Conservation (phyloP, 2,329 filamentous ascomycete genomes). For the Aspergillus clavatus region DNA sequence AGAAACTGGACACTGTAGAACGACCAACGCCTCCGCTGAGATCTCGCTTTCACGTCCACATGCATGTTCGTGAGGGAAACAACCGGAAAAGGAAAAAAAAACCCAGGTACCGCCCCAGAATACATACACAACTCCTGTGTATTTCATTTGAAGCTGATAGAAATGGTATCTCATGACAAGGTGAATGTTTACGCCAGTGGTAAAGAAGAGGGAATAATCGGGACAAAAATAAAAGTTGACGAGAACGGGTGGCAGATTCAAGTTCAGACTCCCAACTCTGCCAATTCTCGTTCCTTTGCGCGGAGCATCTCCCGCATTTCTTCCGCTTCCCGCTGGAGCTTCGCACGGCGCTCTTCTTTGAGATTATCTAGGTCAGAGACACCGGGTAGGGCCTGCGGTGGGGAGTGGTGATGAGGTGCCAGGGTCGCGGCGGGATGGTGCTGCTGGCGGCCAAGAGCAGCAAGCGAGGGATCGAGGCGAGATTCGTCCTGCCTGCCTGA, state of each 20-base stretch:
- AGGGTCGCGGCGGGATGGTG: constrained; percentile 23
- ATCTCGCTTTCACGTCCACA: not conserved
- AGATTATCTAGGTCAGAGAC: constrained; percentile 47
- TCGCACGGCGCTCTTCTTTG: constrained; percentile 59
- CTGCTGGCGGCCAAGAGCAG: constrained; percentile 27
- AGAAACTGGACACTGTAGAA: not conserved
- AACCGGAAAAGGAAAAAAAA: constrained; percentile 10
- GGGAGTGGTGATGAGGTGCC: constrained; percentile 17
- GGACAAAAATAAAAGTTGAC: not conserved
- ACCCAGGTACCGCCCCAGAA: constrained; percentile 7
- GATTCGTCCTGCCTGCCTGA: constrained; percentile 31
- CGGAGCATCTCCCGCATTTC: constrained; percentile 67
- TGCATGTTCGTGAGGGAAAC: constrained; percentile 9
- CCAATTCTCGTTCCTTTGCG: constrained; percentile 69
- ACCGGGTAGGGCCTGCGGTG: constrained; percentile 27
- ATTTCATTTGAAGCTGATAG: constrained; percentile 9
- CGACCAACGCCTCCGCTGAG: not conserved
- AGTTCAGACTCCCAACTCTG: constrained; percentile 40
- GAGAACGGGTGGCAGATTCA: not conserved
- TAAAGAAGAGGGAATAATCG: constrained; percentile 3
- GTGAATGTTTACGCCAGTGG: constrained; percentile 16
- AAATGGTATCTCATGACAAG: constrained; percentile 19
- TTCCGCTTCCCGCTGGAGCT: constrained; percentile 68
- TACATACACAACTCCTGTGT: constrained; percentile 10
- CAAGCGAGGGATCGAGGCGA: constrained; percentile 40